These are phyloP conservation scores for Penicillium waksmanii DNA, from an alignment of 495 filamentous ascomycete species.

Conservation along the genomic window DNA sequence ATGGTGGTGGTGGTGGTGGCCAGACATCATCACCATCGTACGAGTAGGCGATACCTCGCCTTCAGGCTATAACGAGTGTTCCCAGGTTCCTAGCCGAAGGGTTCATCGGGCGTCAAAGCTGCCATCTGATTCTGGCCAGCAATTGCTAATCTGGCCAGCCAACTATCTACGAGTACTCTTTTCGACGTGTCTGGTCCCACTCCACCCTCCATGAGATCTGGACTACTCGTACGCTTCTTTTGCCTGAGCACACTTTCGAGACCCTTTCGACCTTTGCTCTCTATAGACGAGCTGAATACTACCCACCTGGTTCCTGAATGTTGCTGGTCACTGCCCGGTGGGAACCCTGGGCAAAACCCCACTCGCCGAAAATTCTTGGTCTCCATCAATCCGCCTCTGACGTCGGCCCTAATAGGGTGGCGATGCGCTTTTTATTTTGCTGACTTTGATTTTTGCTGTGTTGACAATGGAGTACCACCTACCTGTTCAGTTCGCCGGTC, in stretches of 20 bases:
- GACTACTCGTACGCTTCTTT: background rate
- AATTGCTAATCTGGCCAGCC: background rate
- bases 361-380: slow-evolving; percentile 9
- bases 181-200: slow-evolving; percentile 3
- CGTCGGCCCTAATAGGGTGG: slow-evolving; percentile 24
- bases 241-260: background rate
- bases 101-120: slow-evolving; percentile 1
- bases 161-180: background rate
- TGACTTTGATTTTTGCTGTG: background rate
- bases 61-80: background rate
- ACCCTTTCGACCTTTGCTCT: background rate
- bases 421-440: slow-evolving; percentile 13
- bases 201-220: background rate
- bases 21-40: background rate
- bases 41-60: slow-evolving; percentile 1
- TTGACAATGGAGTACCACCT: background rate
- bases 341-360: background rate
- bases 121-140: background rate
- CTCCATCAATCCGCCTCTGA: slow-evolving; percentile 24
- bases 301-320: slow-evolving; percentile 12
- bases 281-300: background rate
- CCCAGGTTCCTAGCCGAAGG: background rate
- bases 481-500: slow-evolving; percentile 6
- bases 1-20: background rate
- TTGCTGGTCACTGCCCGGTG: slow-evolving; percentile 1